Evolutionary conservation across 139 green algal species (phyloP), one percentile per base, ranked within the genome.

Genomic region (Nannochloris sp.): DNA sequence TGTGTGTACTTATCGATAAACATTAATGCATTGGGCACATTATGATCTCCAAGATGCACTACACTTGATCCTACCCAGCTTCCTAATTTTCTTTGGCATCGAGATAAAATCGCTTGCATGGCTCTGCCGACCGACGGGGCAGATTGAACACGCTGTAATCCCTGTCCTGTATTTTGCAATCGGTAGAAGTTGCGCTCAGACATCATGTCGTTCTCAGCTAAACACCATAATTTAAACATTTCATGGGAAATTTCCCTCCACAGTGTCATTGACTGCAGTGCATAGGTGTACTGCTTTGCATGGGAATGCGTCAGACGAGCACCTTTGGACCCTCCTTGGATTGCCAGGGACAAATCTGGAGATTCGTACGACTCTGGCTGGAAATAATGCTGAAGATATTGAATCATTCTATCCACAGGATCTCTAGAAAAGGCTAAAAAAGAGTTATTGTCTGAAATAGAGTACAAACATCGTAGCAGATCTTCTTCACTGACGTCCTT

Each of bases 1-100:
- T 94, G 74, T 4, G 83, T 93, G 83, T 96, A 97, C 80, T 98
- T 98, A 83, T 96, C 88, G 53, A 97, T 94, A 83, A 98, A 97
- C 67, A 92, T 84, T 25, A 97, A 81, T 24, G 88, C 88, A 69
- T 96, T 96, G 45, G 91, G 91, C 39, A 97, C 91, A 72, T 95
- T 95, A 83, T 96, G 89, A 75, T 98, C 92, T 12, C 90, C 92
- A 47, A 97, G 73, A 72, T 97, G 92, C n/a, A 97, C 79, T 27
- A 97, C 92, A 6, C 75, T 83, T 45, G 71, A 88, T 33, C 92
- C 92, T 35, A 98, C 90, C 92, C 92, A 98, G 67, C 55, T 47
- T 19, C 90, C 90, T 19, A 97, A 83, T 33, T 73, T 68, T n/a
- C 27, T 36, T 75, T 97, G 90, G 72, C 86, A 94, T 23, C 79